Base-by-base conservation (phyloP, 2,329 filamentous ascomycete genomes). In the Aspergillus proliferans region DNA sequence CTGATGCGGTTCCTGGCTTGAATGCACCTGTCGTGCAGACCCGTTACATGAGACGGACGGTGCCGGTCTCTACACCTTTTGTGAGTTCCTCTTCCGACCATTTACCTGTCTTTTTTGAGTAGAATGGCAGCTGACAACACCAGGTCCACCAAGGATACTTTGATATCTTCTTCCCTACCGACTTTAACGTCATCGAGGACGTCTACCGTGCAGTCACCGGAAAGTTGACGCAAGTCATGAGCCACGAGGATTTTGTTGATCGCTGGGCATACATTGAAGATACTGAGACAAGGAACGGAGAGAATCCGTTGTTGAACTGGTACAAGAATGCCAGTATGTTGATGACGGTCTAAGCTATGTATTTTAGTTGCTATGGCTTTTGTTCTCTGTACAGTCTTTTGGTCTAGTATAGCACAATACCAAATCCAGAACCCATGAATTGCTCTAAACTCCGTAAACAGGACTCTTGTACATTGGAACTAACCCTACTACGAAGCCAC, bases 131-230 rank as follows among this genome's bases (percentile, higher is more conserved):
- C 48, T 49, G 18, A 28, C 43, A 4, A 19, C 24, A 9, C 10
- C 55, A 94, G 88, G 88, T 96, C 43, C 91, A 97, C 68, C 94
- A 98, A 74, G 94, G 93, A 42, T 97, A 95, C 71, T 98, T 98
- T 66, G 94, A 98, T 67, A 96, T 98, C 61, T 84, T 98, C 65
- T 98, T 98, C 73, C 93, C 93, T 0, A 98, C 93, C 9, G 87
- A 98, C 70, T 98, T 98, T 66, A 78, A 81, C 54, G 85, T 95
- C 57, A 86, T 93, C 71, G 90, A 97, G 70, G 84, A 89, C 60
- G 83, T 97, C 59, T 98, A 98, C 72, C 85, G 88, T 48, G 89
- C 89, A 52, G 83, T 97, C 60, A 98, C 93, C 0, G 92, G 92
- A 28, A 93, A 94, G 66, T 76, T 97, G 60, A 95, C 91, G 2